Conservation (phyloP, 164 flowering plant genomes). For the Berberis thunbergii region DNA sequence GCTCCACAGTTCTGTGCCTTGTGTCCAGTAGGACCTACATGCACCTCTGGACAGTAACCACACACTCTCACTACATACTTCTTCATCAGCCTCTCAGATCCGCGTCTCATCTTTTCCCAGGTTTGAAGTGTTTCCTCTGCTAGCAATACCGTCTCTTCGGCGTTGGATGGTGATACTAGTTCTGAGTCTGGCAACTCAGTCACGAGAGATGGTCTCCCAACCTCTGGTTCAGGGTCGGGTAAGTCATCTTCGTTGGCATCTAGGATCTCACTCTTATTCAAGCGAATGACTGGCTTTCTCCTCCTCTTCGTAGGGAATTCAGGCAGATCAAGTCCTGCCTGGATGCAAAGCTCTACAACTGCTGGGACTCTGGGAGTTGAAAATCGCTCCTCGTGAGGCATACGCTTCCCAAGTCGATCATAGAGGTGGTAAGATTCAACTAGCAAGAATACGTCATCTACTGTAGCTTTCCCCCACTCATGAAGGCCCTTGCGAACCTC, state of each 20-base stretch:
- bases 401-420: slow-evolving; percentile 9
- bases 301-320: slow-evolving; percentile 85
- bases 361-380: slow-evolving; percentile 46
- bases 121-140: slow-evolving; percentile 74
- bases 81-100: slow-evolving; percentile 73
- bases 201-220: slow-evolving; percentile 24
- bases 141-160: slow-evolving; percentile 49
- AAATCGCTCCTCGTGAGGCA: slow-evolving; percentile 2
- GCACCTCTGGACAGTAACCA: slow-evolving; percentile 95
- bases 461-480: slow-evolving; percentile 60
- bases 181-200: slow-evolving; percentile 53
- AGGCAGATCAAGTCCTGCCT: slow-evolving; percentile 87
- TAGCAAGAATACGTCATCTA: slow-evolving; percentile 67
- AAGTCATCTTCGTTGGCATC: slow-evolving; percentile 95
- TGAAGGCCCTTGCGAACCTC: slow-evolving; percentile 58
- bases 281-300: slow-evolving; percentile 80
- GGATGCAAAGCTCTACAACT: slow-evolving; percentile 87
- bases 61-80: slow-evolving; percentile 80
- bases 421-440: slow-evolving; percentile 75
- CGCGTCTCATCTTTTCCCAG: slow-evolving; percentile 80
- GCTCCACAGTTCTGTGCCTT: slow-evolving; percentile 97
- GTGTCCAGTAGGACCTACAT: slow-evolving; percentile 84
- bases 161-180: slow-evolving; percentile 35
- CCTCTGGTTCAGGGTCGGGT: slow-evolving; percentile 53
- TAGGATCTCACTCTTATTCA: slow-evolving; percentile 59